Percentiles rank a stretch among this genome's conserved stretches.
Conservation (phyloP, 179 eudicot species). For the Silene vulgaris region DNA sequence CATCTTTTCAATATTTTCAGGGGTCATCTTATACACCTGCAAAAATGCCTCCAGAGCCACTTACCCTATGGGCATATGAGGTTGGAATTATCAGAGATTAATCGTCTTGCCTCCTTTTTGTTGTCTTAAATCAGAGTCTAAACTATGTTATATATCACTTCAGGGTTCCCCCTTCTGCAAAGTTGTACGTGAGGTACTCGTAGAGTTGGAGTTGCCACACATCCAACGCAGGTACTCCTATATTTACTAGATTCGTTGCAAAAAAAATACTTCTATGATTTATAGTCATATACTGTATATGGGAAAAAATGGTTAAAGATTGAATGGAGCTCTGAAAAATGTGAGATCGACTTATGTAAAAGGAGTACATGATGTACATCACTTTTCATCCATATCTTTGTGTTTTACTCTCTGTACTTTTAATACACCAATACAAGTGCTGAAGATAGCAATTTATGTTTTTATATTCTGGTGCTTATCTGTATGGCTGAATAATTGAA, state of each 20-base stretch:
- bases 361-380: neutral
- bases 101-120: neutral
- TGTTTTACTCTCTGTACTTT: slow-evolving; percentile 9
- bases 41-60: slow-evolving; percentile 82
- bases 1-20: slow-evolving; percentile 34
- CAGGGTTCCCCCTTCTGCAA: slow-evolving; percentile 98
- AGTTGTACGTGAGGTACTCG: slow-evolving; percentile 96
- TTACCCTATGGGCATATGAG: slow-evolving; percentile 96
- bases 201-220: slow-evolving; percentile 93
- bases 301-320: neutral
- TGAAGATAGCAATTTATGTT: neutral
- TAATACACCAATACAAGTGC: too few species aligned
- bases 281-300: neutral
- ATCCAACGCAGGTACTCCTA: slow-evolving; percentile 47
- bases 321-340: too few species aligned
- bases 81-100: slow-evolving; percentile 31
- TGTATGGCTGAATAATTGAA: neutral
- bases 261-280: neutral
- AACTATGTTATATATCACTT: slow-evolving; percentile 21
- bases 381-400: neutral
- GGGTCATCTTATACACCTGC: slow-evolving; percentile 69
- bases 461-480: slow-evolving; percentile 8
- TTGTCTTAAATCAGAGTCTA: slow-evolving; percentile 12
- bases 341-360: neutral
- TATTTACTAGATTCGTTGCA: neutral